Conservation (phyloP, 805 yeast species). For the Candida yuanshanica region DNA sequence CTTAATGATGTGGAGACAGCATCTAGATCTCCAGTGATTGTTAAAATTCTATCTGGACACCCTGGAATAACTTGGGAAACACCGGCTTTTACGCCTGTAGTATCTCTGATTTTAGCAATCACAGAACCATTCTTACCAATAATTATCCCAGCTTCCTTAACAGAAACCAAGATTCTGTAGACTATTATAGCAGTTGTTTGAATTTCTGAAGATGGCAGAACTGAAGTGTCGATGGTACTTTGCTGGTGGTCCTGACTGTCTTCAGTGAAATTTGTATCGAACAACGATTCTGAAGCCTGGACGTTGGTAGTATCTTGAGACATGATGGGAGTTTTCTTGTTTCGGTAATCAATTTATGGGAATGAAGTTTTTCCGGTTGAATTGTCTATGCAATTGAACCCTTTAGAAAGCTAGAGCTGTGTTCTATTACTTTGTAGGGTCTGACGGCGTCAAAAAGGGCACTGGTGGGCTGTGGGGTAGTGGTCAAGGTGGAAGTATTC, state of each 20-base stretch:
- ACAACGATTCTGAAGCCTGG: constrained; percentile 23
- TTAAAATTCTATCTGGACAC: constrained; percentile 75
- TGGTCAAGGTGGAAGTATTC: too few species aligned
- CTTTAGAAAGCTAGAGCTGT: too few species aligned
- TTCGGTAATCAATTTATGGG: too few species aligned
- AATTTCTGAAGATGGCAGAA: constrained; percentile 19
- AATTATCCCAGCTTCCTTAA: constrained; percentile 85
- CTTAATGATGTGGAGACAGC: constrained; percentile 66
- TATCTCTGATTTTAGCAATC: constrained; percentile 69
- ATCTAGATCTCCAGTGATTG: constrained; percentile 69
- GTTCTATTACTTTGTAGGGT: too few species aligned
- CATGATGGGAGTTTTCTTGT: constrained; percentile 3
- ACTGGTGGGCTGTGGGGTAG: too few species aligned
- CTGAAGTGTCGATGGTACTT: constrained; percentile 12
- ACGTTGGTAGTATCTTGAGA: constrained; percentile 10
- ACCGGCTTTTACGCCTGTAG: constrained; percentile 78
- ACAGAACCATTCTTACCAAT: constrained; percentile 82
- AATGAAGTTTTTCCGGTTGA: too few species aligned
- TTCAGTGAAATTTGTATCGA: constrained; percentile 21
- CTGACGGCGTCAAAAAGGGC: too few species aligned
- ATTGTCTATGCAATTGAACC: too few species aligned
- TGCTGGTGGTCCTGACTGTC: constrained; percentile 5
- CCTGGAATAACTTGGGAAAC: constrained; percentile 77
- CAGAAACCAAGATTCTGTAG: constrained; percentile 56
- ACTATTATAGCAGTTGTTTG: constrained; percentile 23